These are phyloP conservation scores for Iris macrosiphon DNA, from an alignment of 106 monocot species.

Conservation along the genomic window DNA sequence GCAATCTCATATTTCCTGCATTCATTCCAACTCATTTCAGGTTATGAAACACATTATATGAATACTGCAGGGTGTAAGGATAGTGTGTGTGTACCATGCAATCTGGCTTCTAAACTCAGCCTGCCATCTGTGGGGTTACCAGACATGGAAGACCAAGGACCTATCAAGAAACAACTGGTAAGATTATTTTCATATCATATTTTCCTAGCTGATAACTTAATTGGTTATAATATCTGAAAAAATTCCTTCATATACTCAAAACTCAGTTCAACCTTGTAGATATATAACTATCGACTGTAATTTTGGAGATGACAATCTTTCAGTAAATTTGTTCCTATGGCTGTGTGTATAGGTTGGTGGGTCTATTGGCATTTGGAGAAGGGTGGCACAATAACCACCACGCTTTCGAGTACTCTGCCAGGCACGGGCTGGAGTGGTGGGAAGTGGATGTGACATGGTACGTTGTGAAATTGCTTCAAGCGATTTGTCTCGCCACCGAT, in stretches of 20 bases:
- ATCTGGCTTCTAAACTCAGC: slow-evolving; percentile 1
- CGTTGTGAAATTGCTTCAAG: slow-evolving; percentile 1
- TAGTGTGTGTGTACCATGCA: background rate
- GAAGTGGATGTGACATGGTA: slow-evolving; percentile 5
- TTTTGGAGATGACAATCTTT: too few species aligned
- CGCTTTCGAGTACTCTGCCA: slow-evolving; percentile 41
- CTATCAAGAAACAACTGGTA: slow-evolving; percentile 38
- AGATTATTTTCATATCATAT: too few species aligned
- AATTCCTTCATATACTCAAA: too few species aligned
- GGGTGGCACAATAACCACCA: slow-evolving; percentile 57
- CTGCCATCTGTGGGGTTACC: slow-evolving; percentile 7
- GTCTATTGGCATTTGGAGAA: slow-evolving; percentile 31
- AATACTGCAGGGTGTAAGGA: slow-evolving; percentile 5
- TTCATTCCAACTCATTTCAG: too few species aligned
- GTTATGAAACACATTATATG: too few species aligned
- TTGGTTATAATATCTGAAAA: too few species aligned
- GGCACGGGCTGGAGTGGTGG: slow-evolving; percentile 14
- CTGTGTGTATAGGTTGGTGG: slow-evolving; percentile 25
- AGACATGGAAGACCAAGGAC: slow-evolving; percentile 33
- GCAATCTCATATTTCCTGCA: too few species aligned
- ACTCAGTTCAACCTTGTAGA: too few species aligned
- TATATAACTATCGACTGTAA: too few species aligned
- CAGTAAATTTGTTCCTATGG: too few species aligned
- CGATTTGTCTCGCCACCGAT: slow-evolving; percentile 1
- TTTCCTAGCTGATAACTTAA: too few species aligned